Percentiles rank a stretch among this genome's conserved stretches.
Conservation (phyloP, 805 yeast species). For the Tetrapisispora fleetii region DNA sequence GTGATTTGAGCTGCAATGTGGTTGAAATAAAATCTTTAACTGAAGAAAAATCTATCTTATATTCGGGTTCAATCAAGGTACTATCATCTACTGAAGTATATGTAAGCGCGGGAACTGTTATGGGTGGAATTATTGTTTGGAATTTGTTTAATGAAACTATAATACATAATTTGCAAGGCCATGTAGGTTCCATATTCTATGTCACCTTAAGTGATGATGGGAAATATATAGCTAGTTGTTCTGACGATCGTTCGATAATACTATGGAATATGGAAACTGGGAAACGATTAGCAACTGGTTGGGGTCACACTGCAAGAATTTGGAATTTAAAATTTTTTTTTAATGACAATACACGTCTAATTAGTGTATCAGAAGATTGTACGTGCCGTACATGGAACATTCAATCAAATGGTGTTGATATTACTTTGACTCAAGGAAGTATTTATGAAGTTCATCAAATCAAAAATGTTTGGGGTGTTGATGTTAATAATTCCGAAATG, state of each 20-base stretch:
- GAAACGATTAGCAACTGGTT: constrained; percentile 59
- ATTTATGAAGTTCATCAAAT: constrained; percentile 68
- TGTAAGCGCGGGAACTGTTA: constrained; percentile 87
- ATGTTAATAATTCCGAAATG: constrained; percentile 35
- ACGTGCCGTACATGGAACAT: constrained; percentile 72
- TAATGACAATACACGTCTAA: constrained; percentile 30
- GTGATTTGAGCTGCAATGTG: constrained; percentile 19
- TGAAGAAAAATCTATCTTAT: constrained; percentile 71
- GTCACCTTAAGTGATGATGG: constrained; percentile 54
- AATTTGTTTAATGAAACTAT: constrained; percentile 37
- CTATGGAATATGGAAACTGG: constrained; percentile 60
- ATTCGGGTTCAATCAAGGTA: constrained; percentile 69
- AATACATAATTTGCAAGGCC: constrained; percentile 53
- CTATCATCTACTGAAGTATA: constrained; percentile 34
- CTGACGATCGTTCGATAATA: constrained; percentile 86
- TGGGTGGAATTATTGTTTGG: constrained; percentile 84
- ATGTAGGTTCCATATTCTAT: constrained; percentile 87
- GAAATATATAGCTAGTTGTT: constrained; percentile 60
- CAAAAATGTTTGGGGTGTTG: constrained; percentile 80
- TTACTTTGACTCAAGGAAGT: constrained; percentile 20
- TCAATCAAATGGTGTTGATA: constrained; percentile 8
- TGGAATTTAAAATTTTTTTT: constrained; percentile 74
- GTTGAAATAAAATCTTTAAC: constrained; percentile 32
- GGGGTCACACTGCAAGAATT: constrained; percentile 95
- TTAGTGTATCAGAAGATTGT: constrained; percentile 81